Conservation (phyloP, 495 filamentous ascomycete genomes). For the Lophiotrema nucula region DNA sequence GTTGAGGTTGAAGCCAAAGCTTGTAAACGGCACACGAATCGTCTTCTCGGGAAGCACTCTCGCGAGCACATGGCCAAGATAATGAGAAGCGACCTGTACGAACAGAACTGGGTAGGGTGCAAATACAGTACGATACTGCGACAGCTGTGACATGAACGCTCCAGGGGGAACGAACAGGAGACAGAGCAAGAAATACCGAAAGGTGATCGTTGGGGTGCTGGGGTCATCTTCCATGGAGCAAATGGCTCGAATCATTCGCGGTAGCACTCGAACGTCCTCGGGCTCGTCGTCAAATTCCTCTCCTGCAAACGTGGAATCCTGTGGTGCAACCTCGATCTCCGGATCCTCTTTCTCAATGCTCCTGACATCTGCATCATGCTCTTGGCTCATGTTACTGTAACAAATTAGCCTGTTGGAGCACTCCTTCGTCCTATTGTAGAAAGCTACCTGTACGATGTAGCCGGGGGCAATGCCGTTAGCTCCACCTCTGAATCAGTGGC, state of each 20-base stretch:
- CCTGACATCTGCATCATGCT: too few relatives aligned
- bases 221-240: constrained; percentile 55
- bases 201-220: constrained; percentile 52
- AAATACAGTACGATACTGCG: constrained; percentile 53
- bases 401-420: too few relatives aligned
- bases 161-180: constrained; percentile 54
- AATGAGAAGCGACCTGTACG: constrained; percentile 52
- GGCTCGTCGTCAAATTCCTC: neutral
- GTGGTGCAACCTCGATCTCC: too few relatives aligned
- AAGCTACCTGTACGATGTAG: too few relatives aligned
- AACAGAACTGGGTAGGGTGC: constrained; percentile 60
- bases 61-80: constrained; percentile 55
- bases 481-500: too few relatives aligned
- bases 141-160: constrained; percentile 55
- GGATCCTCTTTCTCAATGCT: too few relatives aligned
- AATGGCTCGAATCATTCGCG: constrained; percentile 48
- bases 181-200: constrained; percentile 56
- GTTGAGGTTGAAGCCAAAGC: constrained; percentile 44
- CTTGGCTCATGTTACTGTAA: too few relatives aligned
- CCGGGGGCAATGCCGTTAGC: too few relatives aligned
- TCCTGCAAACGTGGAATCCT: too few relatives aligned
- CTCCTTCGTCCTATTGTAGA: too few relatives aligned
- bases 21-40: constrained; percentile 50
- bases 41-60: constrained; percentile 49
- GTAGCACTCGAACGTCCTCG: constrained; percentile 12